Base-by-base conservation (phyloP, 2,329 filamentous ascomycete genomes). In the Emericellopsis atlantica region DNA sequence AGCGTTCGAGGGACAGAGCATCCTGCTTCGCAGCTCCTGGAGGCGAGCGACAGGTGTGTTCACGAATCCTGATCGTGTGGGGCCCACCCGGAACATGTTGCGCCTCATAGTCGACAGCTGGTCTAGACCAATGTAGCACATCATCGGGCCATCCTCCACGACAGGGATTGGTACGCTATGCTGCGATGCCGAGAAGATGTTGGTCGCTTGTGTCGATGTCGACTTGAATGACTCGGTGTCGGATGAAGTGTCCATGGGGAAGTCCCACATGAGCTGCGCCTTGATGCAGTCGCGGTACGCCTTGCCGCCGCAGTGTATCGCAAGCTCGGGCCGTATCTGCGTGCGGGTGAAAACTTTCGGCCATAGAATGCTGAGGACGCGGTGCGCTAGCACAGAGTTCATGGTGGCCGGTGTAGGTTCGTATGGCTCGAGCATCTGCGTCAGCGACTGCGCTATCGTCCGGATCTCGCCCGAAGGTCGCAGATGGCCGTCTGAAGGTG, bases 191-290 rank as follows among this genome's bases (percentile, higher is more conserved):
- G 48, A 46, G 40, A 56, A 55, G 0, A 59, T 58, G 29, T 57
- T 52, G 23, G 50, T 51, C 34, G 45, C 56, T 14, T 54, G 56
- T n/a, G 62, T 64, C 15, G 59, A 55, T 53, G 61, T 36, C 46
- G 65, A 49, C 46, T 55, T 43, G 51, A 60, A 59, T 2, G 61
- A 64, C 15, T 39, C 31, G 8, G 26, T 10, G 16, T 11, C 22
- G 12, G 16, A 22, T 16, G 14, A 15, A 12, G 36, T 29, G 26
- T 29, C 26, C 26, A 29, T 12, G 7, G 56, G 55, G 36, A 53
- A 60, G 42, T 63, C 67, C 71, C 72, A 77, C 38, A 72, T 46
- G n/a, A 69, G 53, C 16, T 72, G 66, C 2, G 66, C 59, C 35
- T 65, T 65, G n/a, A 72, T 61, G 1, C 62, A 62, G 26, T 63